Evolutionary conservation across 164 flowering plant genomes (phyloP).

Genomic region (Kalanchoe fedtschenkoi): DNA sequence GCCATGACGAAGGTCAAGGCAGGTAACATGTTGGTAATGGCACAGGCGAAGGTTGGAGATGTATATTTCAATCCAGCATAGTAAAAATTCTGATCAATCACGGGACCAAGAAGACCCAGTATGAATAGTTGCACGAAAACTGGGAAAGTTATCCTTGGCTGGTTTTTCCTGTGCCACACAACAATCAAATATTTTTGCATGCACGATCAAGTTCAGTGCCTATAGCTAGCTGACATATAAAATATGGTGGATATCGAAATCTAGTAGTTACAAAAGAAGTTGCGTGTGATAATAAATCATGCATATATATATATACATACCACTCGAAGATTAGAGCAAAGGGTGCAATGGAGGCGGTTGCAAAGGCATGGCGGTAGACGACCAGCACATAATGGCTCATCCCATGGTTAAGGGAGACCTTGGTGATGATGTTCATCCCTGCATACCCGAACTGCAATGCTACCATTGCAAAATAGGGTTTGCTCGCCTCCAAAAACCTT

Average conservation of each 20-base stretch:
- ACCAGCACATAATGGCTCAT: slow-evolving; percentile 81
- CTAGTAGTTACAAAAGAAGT: not conserved
- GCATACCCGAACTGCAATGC: slow-evolving; percentile 67
- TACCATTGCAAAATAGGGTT: slow-evolving; percentile 60
- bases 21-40: slow-evolving; percentile 85
- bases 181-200: too few relatives aligned
- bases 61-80: slow-evolving; percentile 76
- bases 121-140: slow-evolving; percentile 46
- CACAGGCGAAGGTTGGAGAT: slow-evolving; percentile 83
- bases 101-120: slow-evolving; percentile 52
- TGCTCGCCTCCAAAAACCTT: slow-evolving; percentile 24
- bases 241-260: too few relatives aligned
- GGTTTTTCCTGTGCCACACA: slow-evolving; percentile 29
- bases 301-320: slow-evolving; percentile 12
- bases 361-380: slow-evolving; percentile 71
- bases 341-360: slow-evolving; percentile 70
- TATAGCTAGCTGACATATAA: too few relatives aligned
- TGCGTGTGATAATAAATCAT: not conserved
- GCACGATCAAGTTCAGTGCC: too few relatives aligned
- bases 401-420: slow-evolving; percentile 61
- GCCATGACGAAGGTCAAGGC: slow-evolving; percentile 94
- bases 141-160: slow-evolving; percentile 40
- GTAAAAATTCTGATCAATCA: slow-evolving; percentile 87
- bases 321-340: slow-evolving; percentile 67
- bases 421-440: slow-evolving; percentile 73